Evolutionary conservation across 345 rosid genomes (phyloP), one percentile per base, ranked within the genome.

Genomic region (Gossypium herbaceum): DNA sequence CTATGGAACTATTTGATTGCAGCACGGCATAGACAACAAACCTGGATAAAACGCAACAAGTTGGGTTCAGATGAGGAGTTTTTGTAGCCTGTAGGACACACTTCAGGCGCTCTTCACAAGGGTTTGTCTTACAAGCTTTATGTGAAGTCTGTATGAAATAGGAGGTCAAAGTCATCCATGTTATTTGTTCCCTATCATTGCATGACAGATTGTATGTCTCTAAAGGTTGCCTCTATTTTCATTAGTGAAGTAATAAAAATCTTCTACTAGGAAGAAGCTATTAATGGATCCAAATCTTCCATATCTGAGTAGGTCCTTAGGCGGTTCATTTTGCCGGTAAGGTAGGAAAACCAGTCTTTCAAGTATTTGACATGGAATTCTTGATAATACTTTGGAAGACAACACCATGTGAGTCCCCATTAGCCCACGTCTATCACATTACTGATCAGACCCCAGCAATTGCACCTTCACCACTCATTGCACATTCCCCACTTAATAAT

Each of bases 61-160:
- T 69, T 45, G 44, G 57, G 54, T 56, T 72, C 22, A 41, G 24
- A 19, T 51, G 55, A 15, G 51, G 6, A 20, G n/a, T 11, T n/a
- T 17, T 71, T 34, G 25, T 71, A 52, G 39, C 52, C 20, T 55
- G 65, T 72, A 57, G 52, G 69, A 29, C 69, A 48, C 27, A 48
- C 48, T 50, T 75, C 77, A 15, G 39, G 58, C 41, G 43, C 34
- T 27, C 72, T 64, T 75, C 69, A 64, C 2, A 75, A n/a, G 71
- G 50, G 62, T 16, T 75, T 62, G 77, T 64, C 71, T 56, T 56
- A 1, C 7, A 20, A 56, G 56, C 2, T 54, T 54, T 54, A 17
- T 54, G 17, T 48, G 52, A 48, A 48, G 52, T 48, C 52, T 11
- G 52, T 15, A 48, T 48, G 12, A 10, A 48, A 24, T 59, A 59